Percentiles rank a stretch among this genome's conserved stretches.
Evolutionary conservation across 2,329 filamentous ascomycete species (phyloP).

Genomic region (Ophiostoma piceae): DNA sequence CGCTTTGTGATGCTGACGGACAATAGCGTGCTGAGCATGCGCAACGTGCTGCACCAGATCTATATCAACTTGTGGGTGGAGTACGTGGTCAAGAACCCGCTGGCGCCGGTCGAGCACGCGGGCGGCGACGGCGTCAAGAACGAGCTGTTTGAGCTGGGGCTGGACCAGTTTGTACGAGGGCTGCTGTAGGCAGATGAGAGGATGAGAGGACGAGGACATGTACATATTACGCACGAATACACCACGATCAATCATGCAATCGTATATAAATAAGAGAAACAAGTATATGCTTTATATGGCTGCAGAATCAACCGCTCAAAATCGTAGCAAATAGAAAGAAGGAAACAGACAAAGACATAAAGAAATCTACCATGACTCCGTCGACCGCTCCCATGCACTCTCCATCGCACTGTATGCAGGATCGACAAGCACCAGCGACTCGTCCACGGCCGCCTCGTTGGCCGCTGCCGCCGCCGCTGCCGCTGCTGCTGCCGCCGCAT

Average conservation of each 20-base stretch:
- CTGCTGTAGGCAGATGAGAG: slow-evolving; percentile 38
- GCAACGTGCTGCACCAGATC: slow-evolving; percentile 92
- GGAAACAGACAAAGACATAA: neutral
- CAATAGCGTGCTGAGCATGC: slow-evolving; percentile 80
- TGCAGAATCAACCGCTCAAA: neutral
- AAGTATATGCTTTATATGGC: neutral
- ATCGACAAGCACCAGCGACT: slow-evolving; percentile 44
- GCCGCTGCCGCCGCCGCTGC: neutral
- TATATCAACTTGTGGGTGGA: slow-evolving; percentile 98
- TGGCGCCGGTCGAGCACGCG: slow-evolving; percentile 63
- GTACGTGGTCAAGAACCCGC: slow-evolving; percentile 72
- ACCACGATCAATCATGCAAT: neutral
- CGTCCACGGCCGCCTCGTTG: neutral
- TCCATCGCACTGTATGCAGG: slow-evolving; percentile 51
- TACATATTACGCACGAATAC: neutral
- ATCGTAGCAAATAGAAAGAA: neutral
- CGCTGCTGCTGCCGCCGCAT: slow-evolving; percentile 23
- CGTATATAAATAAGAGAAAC: neutral
- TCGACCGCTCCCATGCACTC: slow-evolving; percentile 64
- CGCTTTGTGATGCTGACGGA: slow-evolving; percentile 97
- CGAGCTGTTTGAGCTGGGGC: slow-evolving; percentile 63
- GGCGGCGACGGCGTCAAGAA: slow-evolving; percentile 65
- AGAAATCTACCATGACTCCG: slow-evolving; percentile 35
- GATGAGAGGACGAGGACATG: neutral
- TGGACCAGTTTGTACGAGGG: slow-evolving; percentile 72